phyloP scores from a whole-genome alignment of 1,284 basidiomycete species.

The Mycena sp. region DNA sequence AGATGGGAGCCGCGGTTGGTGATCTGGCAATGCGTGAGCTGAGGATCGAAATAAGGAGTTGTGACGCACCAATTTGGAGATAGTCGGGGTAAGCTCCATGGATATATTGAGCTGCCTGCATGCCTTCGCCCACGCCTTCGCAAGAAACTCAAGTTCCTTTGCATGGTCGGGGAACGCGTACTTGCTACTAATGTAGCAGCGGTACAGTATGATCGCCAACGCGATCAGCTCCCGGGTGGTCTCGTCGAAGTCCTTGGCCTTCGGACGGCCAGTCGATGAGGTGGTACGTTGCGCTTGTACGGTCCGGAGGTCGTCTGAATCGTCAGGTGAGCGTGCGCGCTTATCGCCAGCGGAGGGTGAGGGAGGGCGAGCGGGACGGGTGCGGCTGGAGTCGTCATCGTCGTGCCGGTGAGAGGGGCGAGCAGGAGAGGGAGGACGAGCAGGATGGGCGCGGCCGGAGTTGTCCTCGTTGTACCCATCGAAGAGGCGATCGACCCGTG shows the following conservation, averaged over 20 bases:
- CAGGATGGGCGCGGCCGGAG: too few species aligned
- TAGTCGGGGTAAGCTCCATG: neutral
- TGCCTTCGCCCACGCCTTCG: neutral
- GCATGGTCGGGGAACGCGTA: neutral
- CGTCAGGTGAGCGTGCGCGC: neutral
- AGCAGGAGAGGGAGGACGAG: neutral
- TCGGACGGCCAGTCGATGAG: neutral
- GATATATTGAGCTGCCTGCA: neutral
- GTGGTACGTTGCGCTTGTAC: neutral
- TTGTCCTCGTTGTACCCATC: too few species aligned
- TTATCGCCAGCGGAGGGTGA: constrained; percentile 1
- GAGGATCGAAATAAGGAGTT: too few species aligned
- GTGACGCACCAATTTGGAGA: constrained; percentile 19
- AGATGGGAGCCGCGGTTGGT: constrained; percentile 14
- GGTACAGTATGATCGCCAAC: neutral
- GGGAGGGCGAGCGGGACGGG: neutral
- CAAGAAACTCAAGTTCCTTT: neutral
- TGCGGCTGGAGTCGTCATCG: neutral
- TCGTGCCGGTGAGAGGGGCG: neutral
- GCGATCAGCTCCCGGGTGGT: neutral
- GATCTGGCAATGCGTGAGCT: too few species aligned
- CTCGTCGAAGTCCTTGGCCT: constrained; percentile 12
- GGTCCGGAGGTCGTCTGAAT: neutral
- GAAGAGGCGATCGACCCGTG: too few species aligned
- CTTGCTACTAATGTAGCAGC: neutral